Evolutionary conservation across 2,329 filamentous ascomycete genomes (phyloP).

Genomic region (Grosmannia clavigera): DNA sequence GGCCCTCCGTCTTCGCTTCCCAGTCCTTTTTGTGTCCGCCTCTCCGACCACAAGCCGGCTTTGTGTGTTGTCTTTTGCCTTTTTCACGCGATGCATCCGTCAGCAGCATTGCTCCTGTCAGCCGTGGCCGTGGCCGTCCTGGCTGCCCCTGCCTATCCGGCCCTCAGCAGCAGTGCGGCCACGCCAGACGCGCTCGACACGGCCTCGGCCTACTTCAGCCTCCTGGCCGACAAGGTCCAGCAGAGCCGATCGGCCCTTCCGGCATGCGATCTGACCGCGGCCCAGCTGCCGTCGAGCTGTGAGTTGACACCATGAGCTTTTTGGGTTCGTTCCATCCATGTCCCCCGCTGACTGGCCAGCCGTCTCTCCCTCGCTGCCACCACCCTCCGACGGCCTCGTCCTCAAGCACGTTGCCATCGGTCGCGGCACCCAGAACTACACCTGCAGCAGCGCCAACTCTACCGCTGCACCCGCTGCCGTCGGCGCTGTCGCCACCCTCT

Average conservation of each 20-base stretch:
- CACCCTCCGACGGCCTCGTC: constrained; percentile 44
- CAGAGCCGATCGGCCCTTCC: constrained; percentile 29
- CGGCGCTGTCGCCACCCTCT: constrained; percentile 74
- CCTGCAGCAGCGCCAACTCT: constrained; percentile 52
- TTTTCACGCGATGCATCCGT: constrained; percentile 32
- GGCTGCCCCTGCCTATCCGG: constrained; percentile 34
- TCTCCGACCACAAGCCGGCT: neutral
- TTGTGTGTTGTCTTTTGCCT: constrained; percentile 4
- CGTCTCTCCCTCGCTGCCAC: constrained; percentile 23
- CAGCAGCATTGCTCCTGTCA: constrained; percentile 31
- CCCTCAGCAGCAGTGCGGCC: constrained; percentile 26
- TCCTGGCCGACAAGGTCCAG: constrained; percentile 43
- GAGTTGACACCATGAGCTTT: neutral
- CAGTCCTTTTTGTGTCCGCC: neutral
- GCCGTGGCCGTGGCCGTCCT: constrained; percentile 31
- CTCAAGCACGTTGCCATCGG: constrained; percentile 75
- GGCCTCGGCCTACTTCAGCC: constrained; percentile 49
- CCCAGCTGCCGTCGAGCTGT: constrained; percentile 35
- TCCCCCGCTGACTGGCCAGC: neutral
- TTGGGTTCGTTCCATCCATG: too few species aligned
- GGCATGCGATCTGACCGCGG: constrained; percentile 41
- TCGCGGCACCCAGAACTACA: constrained; percentile 89
- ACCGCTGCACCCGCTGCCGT: constrained; percentile 48
- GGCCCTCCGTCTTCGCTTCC: neutral
- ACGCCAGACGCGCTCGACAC: constrained; percentile 29